Conservation (phyloP, 176 grass and related monocot species). For the Carex parvula region DNA sequence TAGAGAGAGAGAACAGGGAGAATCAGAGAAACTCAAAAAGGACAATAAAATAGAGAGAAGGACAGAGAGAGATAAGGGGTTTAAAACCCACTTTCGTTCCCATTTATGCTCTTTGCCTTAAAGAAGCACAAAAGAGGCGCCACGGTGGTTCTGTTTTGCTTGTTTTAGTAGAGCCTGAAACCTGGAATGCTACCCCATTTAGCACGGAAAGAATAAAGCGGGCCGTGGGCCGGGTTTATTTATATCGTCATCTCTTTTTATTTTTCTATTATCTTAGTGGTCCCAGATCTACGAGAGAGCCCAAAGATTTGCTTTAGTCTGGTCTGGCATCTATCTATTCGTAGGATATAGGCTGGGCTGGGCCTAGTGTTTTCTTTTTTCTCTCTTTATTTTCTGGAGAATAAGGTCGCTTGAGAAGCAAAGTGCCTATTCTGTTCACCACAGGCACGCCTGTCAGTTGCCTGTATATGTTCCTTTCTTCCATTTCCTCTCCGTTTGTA, state of each 20-base stretch:
- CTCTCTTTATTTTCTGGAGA: conserved; percentile 16
- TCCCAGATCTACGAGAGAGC: conserved; percentile 10
- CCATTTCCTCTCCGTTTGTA: background rate
- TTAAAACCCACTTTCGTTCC: conserved; percentile 33
- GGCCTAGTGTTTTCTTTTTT: conserved; percentile 15
- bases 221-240: conserved; percentile 27
- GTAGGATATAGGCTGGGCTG: conserved; percentile 16
- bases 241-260: background rate
- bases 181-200: conserved; percentile 19
- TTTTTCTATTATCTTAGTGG: background rate
- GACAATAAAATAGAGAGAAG: background rate
- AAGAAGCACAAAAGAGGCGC: conserved; percentile 29
- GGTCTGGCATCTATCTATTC: conserved; percentile 6
- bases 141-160: conserved; percentile 8
- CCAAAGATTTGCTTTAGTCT: conserved; percentile 5
- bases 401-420: conserved; percentile 26
- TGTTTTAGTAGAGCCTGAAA: background rate
- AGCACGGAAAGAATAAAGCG: conserved; percentile 28
- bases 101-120: conserved; percentile 52
- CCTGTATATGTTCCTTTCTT: background rate
- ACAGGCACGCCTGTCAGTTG: conserved; percentile 30
- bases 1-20: conserved; percentile 16
- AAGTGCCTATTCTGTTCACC: conserved; percentile 17
- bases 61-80: background rate
- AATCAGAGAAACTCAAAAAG: conserved; percentile 16